phyloP scores from a whole-genome alignment of 352 stramenopile genomes.

The Halophytophthora batemanensis region DNA sequence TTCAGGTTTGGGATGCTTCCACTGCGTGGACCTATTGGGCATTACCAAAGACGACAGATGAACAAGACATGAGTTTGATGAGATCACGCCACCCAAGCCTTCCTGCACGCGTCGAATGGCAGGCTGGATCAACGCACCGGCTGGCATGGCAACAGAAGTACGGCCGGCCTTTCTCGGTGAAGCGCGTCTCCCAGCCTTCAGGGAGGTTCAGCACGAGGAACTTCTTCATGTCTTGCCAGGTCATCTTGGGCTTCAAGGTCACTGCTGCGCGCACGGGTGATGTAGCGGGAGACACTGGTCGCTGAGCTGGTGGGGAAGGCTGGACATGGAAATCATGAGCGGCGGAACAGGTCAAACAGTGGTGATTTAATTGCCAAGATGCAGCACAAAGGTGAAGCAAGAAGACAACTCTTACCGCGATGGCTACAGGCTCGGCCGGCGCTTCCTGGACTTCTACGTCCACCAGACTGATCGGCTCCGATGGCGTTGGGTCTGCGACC shows the following conservation, averaged over 20 bases:
- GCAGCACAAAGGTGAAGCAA: neutral
- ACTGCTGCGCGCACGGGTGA: conserved; percentile 25
- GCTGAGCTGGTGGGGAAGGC: conserved; percentile 17
- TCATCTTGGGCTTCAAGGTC: conserved; percentile 36
- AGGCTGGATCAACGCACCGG: conserved; percentile 27
- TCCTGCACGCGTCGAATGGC: neutral
- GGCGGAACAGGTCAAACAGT: conserved; percentile 1
- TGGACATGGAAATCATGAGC: conserved; percentile 5
- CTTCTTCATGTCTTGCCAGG: conserved; percentile 77
- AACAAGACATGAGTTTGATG: neutral
- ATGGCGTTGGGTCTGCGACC: conserved; percentile 9
- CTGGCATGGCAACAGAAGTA: conserved; percentile 84
- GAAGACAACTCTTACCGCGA: conserved; percentile 16
- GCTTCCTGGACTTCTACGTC: conserved; percentile 3
- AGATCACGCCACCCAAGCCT: too few species aligned
- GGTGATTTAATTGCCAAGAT: neutral
- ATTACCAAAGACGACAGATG: neutral
- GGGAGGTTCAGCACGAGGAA: conserved; percentile 66
- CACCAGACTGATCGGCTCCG: conserved; percentile 11
- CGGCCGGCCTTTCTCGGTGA: conserved; percentile 74
- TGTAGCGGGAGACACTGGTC: conserved; percentile 16
- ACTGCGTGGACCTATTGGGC: conserved; percentile 66
- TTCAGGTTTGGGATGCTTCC: conserved; percentile 75
- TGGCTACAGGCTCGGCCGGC: conserved; percentile 15
- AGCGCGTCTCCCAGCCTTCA: conserved; percentile 76